phyloP scores from a whole-genome alignment of 352 stramenopile species.

The Globisporangium carolinianum region DNA sequence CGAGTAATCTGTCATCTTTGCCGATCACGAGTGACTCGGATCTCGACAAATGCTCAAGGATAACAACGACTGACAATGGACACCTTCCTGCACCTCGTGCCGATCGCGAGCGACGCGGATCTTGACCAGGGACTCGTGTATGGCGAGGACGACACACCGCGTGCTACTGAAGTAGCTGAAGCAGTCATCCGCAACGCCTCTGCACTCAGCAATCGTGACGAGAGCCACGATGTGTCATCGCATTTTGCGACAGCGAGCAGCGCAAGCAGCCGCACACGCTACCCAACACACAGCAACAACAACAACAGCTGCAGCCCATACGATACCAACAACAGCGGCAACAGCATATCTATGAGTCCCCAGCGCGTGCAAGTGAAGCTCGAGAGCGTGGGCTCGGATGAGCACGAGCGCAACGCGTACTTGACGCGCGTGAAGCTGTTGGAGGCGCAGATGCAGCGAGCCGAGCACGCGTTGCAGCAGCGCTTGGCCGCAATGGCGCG shows the following conservation, averaged over 20 bases:
- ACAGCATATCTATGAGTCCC: too few relatives aligned
- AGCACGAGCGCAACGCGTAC: constrained; percentile 37
- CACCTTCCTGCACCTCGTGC: constrained; percentile 54
- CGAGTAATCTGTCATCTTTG: too few relatives aligned
- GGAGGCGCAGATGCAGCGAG: constrained; percentile 34
- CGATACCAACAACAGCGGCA: neutral
- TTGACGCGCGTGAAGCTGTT: constrained; percentile 26
- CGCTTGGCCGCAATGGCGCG: constrained; percentile 46
- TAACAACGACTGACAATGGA: constrained; percentile 23
- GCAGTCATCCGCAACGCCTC: neutral
- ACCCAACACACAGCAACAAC: constrained; percentile 2
- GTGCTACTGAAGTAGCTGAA: too few relatives aligned
- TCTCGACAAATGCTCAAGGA: too few relatives aligned
- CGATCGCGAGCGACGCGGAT: constrained; percentile 28
- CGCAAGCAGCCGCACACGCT: neutral
- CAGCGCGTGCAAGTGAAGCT: too few relatives aligned
- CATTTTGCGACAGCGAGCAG: constrained; percentile 17
- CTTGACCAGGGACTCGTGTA: constrained; percentile 38
- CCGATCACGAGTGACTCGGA: too few relatives aligned
- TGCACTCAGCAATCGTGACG: constrained; percentile 19
- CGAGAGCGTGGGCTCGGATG: constrained; percentile 5
- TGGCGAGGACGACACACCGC: constrained; percentile 31
- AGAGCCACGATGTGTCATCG: constrained; percentile 14
- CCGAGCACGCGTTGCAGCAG: constrained; percentile 24
- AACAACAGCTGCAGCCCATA: neutral